Conservation (phyloP, 495 filamentous ascomycete genomes). For the Aspergillus asperescens region DNA sequence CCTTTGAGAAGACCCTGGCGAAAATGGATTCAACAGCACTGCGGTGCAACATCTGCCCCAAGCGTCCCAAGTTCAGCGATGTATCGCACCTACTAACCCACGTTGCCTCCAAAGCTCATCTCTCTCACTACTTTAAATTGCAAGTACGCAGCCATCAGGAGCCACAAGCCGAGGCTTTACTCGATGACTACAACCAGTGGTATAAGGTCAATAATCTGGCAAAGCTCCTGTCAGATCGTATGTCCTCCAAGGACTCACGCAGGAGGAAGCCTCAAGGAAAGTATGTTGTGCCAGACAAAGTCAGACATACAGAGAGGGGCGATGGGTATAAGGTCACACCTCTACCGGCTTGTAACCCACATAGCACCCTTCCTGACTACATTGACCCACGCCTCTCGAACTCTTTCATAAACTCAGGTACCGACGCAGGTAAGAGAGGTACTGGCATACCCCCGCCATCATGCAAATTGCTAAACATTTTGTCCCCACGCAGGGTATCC, state of each 20-base stretch:
- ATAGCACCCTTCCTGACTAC: constrained; percentile 17
- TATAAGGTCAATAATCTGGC: constrained; percentile 59
- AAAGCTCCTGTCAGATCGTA: constrained; percentile 61
- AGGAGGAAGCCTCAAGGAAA: constrained; percentile 33
- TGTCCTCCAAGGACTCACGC: constrained; percentile 66
- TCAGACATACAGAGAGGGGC: constrained; percentile 2
- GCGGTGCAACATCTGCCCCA: constrained; percentile 73
- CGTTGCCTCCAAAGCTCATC: constrained; percentile 76
- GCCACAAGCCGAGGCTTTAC: constrained; percentile 36
- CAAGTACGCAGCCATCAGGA: constrained; percentile 60
- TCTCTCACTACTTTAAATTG: constrained; percentile 68
- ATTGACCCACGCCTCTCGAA: constrained; percentile 35
- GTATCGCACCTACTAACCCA: constrained; percentile 86
- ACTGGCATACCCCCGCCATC: background rate
- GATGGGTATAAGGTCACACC: background rate
- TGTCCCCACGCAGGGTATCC: background rate
- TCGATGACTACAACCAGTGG: constrained; percentile 66
- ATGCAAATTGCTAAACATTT: background rate
- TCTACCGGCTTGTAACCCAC: constrained; percentile 1
- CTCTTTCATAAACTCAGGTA: constrained; percentile 8
- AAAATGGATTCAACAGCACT: constrained; percentile 56
- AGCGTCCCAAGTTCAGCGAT: constrained; percentile 75
- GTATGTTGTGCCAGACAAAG: constrained; percentile 2
- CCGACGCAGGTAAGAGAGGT: background rate
- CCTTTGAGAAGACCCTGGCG: constrained; percentile 19